Base-by-base conservation (phyloP, 257 asterid genomes). In the Gardenia jasminoides region DNA sequence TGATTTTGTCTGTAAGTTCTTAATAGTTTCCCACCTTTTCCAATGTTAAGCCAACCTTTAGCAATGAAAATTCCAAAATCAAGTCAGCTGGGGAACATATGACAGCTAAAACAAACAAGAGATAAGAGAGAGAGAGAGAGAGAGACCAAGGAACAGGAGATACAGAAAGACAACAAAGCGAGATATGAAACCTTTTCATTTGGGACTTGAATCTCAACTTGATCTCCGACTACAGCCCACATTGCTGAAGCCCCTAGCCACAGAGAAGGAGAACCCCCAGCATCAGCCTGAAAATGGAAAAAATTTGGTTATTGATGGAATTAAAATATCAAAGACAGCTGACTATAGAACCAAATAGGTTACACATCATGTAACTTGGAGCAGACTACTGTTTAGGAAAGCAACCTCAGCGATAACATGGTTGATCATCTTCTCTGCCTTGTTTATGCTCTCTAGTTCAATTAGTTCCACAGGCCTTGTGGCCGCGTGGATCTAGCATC, bases 191-290 rank as follows among this genome's bases (percentile, higher is more conserved):
- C 99, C 96, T 93, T 96, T 81, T 93, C 99, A 80, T 82, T 85
- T 17, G 99, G 98, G 59, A 96, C 99, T 87, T 89, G 97, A 48
- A 96, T 90, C 89, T 93, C 98, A 66, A 93, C 80, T 86, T 93
- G 98, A 82, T 96, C 99, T 56, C 98, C 99, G 61, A 84, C 86
- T 75, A 85, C 97, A 83, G 97, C 88, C 82, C 48, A 83, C 92
- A 62, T 92, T 85, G 83, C 83, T 92, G 77, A 95, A 92, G 43
- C 98, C 99, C 67, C 97, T 91, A 69, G 99, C 99, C 82, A 93
- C 96, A 83, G 97, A 67, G 99, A 90, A 77, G 99, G 99, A 74
- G 99, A 93, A 75, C 99, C 99, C 72, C 99, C 99, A 78, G 98
- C 99, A 88, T 96, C 99, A 82, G 99, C 99, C 99, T 96, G 87